A percentile compares a stretch with the other conserved stretches of the same genome.
These are phyloP conservation scores for Aquilaria agallochum DNA, from an alignment of 441 rosid genomes.

Conservation along the genomic window DNA sequence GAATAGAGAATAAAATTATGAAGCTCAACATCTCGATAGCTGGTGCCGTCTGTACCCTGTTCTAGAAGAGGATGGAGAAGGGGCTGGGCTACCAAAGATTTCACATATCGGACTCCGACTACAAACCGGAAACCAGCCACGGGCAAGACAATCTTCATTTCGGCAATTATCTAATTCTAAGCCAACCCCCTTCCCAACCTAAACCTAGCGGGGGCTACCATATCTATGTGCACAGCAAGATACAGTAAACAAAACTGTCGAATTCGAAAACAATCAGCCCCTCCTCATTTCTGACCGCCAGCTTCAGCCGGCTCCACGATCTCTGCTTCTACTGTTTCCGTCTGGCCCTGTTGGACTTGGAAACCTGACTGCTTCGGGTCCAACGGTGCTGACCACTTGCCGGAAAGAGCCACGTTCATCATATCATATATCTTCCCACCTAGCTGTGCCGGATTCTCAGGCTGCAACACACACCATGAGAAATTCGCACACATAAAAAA, in stretches of 20 bases:
- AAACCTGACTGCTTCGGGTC: constrained; percentile 23
- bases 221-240: background rate
- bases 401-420: constrained; percentile 80
- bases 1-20: too few species aligned
- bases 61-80: too few species aligned
- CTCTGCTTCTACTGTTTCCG: constrained; percentile 71
- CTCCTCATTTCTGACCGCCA: constrained; percentile 51
- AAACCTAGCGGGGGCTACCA: too few species aligned
- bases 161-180: too few species aligned
- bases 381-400: constrained; percentile 62
- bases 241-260: background rate
- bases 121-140: too few species aligned
- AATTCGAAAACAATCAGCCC: background rate
- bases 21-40: too few species aligned
- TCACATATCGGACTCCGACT: too few species aligned
- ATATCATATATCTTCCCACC: constrained; percentile 96
- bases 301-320: constrained; percentile 73
- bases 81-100: too few species aligned
- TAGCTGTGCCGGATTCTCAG: constrained; percentile 87
- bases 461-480: constrained; percentile 42
- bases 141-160: too few species aligned
- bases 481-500: background rate
- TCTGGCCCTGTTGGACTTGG: constrained; percentile 17
- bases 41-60: too few species aligned
- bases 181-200: too few species aligned